Conservation (phyloP, 257 asterid genomes). For the Nyctanthes arbortristis region DNA sequence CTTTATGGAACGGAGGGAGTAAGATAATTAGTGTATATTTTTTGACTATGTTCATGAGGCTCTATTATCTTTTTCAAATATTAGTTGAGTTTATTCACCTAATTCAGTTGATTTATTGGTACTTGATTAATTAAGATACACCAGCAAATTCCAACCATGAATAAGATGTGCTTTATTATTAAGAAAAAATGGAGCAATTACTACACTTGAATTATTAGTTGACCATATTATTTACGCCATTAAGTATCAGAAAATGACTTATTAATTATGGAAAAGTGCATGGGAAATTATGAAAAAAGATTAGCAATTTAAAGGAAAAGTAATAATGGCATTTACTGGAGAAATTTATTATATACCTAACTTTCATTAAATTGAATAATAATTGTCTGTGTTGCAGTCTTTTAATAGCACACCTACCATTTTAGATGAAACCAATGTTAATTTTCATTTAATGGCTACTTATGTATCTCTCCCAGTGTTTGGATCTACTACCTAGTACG, state of each 20-base stretch:
- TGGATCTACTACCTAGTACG: neutral
- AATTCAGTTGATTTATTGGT: neutral
- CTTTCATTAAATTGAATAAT: constrained; percentile 38
- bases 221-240: neutral
- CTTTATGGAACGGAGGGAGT: no score
- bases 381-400: constrained; percentile 19
- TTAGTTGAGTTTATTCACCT: neutral
- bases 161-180: neutral
- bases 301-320: constrained; percentile 28
- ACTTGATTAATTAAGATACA: neutral
- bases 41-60: no score
- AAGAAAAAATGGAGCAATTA: no score
- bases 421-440: constrained; percentile 29
- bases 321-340: constrained; percentile 46
- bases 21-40: no score
- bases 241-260: neutral
- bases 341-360: constrained; percentile 55
- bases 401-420: constrained; percentile 31
- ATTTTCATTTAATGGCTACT: constrained; percentile 13
- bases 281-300: constrained; percentile 26
- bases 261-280: no score
- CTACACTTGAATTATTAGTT: no score
- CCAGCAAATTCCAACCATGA: neutral
- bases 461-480: neutral
- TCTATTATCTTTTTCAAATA: neutral